These are phyloP conservation scores for Phytophthora ohioensis DNA, from an alignment of 352 stramenopile genomes.

Conservation along the genomic window DNA sequence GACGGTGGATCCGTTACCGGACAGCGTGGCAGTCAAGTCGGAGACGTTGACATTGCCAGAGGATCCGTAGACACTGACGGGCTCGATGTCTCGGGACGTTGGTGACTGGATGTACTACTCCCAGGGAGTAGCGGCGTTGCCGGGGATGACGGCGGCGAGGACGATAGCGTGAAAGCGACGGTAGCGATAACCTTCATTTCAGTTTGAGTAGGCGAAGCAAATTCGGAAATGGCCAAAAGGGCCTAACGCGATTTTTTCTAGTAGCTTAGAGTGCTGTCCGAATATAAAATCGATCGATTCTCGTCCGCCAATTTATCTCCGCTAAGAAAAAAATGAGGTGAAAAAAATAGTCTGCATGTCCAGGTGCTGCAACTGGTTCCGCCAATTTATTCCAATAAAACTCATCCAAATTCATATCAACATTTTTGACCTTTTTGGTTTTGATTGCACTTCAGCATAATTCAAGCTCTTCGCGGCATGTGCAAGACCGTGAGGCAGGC, in stretches of 20 bases:
- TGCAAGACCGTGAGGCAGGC: too few relatives aligned
- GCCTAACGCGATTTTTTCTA: not conserved
- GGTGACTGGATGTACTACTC: conserved; percentile 37
- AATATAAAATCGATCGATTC: too few relatives aligned
- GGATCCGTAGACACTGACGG: conserved; percentile 26
- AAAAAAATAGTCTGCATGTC: too few relatives aligned
- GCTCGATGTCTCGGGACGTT: conserved; percentile 27
- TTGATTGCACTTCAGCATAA: too few relatives aligned
- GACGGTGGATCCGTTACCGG: conserved; percentile 41
- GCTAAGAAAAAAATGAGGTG: too few relatives aligned
- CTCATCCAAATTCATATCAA: too few relatives aligned
- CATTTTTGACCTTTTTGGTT: too few relatives aligned
- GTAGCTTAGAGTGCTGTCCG: too few relatives aligned
- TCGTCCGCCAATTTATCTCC: too few relatives aligned
- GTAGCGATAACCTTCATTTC: conserved; percentile 22
- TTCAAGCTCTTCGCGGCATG: too few relatives aligned
- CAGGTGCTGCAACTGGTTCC: too few relatives aligned
- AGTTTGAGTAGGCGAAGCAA: conserved; percentile 11
- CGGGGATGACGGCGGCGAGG: conserved; percentile 11
- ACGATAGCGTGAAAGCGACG: conserved; percentile 19
- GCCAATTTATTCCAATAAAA: too few relatives aligned
- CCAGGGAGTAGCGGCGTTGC: conserved; percentile 9
- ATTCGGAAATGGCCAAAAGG: conserved; percentile 20
- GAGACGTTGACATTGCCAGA: conserved; percentile 24
- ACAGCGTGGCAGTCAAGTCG: conserved; percentile 34